A percentile compares a stretch with the other conserved stretches of the same genome.
These are phyloP conservation scores for Prunus salicina DNA, from an alignment of 306 rosid species.

Conservation along the genomic window DNA sequence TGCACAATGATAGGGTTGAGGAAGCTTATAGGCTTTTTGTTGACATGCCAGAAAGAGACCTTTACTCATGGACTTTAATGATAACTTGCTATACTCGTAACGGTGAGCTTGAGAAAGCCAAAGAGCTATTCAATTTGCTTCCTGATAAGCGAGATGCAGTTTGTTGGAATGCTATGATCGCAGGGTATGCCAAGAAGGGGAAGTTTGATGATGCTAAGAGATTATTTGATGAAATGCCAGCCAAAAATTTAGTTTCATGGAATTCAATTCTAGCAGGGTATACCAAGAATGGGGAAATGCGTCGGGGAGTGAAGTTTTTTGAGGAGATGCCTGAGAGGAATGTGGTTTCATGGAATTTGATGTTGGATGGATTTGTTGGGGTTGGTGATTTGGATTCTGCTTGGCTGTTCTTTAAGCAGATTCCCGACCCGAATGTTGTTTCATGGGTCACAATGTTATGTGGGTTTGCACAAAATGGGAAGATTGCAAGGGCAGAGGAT, in stretches of 20 bases:
- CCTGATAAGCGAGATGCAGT: constrained; percentile 62
- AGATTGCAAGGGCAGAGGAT: constrained; percentile 48
- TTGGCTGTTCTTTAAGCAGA: constrained; percentile 53
- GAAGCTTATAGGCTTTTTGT: constrained; percentile 58
- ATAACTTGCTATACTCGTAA: constrained; percentile 63
- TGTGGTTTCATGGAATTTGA: constrained; percentile 74
- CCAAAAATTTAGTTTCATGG: constrained; percentile 67
- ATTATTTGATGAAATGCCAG: constrained; percentile 63
- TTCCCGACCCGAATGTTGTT: constrained; percentile 53
- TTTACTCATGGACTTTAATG: constrained; percentile 75
- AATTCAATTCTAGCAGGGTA: constrained; percentile 77
- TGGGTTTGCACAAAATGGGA: constrained; percentile 64
- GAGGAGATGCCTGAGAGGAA: constrained; percentile 60
- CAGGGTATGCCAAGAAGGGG: constrained; percentile 75
- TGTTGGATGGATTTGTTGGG: constrained; percentile 64
- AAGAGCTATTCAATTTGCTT: constrained; percentile 52
- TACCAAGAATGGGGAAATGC: constrained; percentile 67
- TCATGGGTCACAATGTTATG: constrained; percentile 72
- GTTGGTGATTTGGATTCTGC: constrained; percentile 69
- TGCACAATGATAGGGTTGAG: constrained; percentile 49
- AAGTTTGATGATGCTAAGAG: constrained; percentile 50
- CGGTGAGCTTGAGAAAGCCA: constrained; percentile 69
- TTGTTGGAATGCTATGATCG: constrained; percentile 77
- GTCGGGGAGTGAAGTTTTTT: constrained; percentile 48
- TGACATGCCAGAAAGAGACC: constrained; percentile 57